Percentiles rank a stretch among this genome's conserved stretches.
These are phyloP conservation scores for Trypanosoma boissoni DNA, from an alignment of 208 protist genomes.

Conservation along the genomic window DNA sequence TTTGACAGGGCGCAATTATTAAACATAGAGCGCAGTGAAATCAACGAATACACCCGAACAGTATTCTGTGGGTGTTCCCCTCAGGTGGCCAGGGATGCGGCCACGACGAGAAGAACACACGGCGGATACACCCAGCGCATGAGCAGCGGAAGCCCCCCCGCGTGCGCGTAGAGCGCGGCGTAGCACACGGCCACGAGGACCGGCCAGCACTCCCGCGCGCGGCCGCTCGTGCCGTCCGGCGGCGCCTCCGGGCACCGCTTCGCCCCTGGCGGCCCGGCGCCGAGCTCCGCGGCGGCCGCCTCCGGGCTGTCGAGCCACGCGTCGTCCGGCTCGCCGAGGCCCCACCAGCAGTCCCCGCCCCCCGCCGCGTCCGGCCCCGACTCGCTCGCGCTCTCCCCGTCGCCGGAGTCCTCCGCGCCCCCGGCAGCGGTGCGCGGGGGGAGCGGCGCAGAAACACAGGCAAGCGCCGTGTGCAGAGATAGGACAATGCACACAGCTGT, in stretches of 20 bases:
- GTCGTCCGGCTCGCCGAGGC: constrained; percentile 44
- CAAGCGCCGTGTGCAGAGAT: neutral
- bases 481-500: constrained; percentile 7
- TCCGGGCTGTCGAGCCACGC: constrained; percentile 64
- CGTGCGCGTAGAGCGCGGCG: constrained; percentile 48
- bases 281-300: constrained; percentile 38
- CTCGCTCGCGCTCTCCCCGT: too few relatives aligned
- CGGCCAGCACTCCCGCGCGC: constrained; percentile 46
- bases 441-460: neutral
- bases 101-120: constrained; percentile 18
- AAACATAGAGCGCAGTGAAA: too few relatives aligned
- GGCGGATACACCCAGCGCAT: constrained; percentile 52
- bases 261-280: constrained; percentile 23
- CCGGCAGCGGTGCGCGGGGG: too few relatives aligned
- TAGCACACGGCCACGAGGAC: constrained; percentile 33
- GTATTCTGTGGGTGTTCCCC: neutral
- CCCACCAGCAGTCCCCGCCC: constrained; percentile 13
- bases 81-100: constrained; percentile 22
- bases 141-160: constrained; percentile 53
- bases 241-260: constrained; percentile 27
- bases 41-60: too few relatives aligned
- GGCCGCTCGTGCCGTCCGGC: constrained; percentile 3
- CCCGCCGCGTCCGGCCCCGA: too few relatives aligned
- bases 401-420: neutral
- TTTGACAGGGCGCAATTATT: too few relatives aligned